Evolutionary conservation across 768 basidiomycete genomes (phyloP), one percentile per base, ranked within the genome.

Genomic region (Coprinopsis marcescibilis): DNA sequence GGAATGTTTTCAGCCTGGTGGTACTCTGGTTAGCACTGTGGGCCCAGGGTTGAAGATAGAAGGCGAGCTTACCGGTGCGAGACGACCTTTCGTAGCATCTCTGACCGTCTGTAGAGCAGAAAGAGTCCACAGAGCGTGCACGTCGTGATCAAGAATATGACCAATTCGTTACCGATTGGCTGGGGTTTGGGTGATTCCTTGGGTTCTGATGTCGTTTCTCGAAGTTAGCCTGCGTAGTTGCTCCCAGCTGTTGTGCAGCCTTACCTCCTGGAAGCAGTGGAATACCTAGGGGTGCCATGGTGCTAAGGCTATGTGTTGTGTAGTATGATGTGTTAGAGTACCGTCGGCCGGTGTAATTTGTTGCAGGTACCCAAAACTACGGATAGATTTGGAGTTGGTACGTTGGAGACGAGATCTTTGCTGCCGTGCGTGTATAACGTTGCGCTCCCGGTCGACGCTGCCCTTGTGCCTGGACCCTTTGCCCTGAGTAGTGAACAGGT

Each of bases 31-130:
- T 35, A 48, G 23, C 23, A 6, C n/a, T 36, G 12, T 8, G 2
- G 26, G 32, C 1, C 2, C n/a, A 11, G 29, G 12, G 12, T n/a
- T 15, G 29, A 33, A 24, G 7, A 35, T 3, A 24, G 25, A 20
- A 12, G 7, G 27, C 51, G 38, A 19, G 48, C 51, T 43, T 48
- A 46, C 51, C 39, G 51, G 51, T 17, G 46, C 46, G 17, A 40
- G 4, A n/a, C 29, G 8, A n/a, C 8, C 8, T 32, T 8, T 32
- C 4, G 21, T 40, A 24, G 49, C 0, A 67, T 62, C 49, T 77
- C 72, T 12, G 81, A 78, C 12, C 79, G 66, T 46, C 80, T 69
- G 82, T 80, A 85, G 0, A 86, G 63, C 19, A 86, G 52, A 55
- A 83, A 84, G 7, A 86, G 55, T 3, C 67, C 58, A 50, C 78